phyloP scores from a whole-genome alignment of 768 basidiomycete species.

The Amanita jacksonii region DNA sequence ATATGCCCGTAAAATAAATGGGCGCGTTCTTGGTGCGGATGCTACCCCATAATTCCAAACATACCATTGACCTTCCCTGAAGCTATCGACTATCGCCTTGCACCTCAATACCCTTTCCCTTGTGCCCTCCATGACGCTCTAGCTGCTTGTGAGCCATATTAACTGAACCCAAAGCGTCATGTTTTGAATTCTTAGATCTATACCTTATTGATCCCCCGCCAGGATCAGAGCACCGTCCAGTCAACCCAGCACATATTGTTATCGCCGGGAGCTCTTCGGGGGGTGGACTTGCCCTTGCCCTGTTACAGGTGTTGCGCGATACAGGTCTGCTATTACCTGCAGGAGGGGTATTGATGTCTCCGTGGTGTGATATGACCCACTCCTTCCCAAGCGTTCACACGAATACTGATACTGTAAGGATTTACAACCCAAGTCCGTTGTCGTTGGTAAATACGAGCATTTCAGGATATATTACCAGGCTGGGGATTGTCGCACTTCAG shows the following conservation, averaged over 20 bases:
- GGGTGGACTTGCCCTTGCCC: constrained; percentile 74
- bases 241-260: constrained; percentile 75
- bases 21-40: constrained; percentile 67
- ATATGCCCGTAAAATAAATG: constrained; percentile 86
- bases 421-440: not conserved
- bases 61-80: constrained; percentile 7
- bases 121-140: constrained; percentile 84
- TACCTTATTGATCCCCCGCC: constrained; percentile 86
- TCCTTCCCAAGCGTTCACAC: constrained; percentile 83
- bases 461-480: constrained; percentile 67
- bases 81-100: constrained; percentile 80
- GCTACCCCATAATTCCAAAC: not conserved
- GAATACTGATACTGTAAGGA: constrained; percentile 73
- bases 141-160: constrained; percentile 62
- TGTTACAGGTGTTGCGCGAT: constrained; percentile 86
- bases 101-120: constrained; percentile 96
- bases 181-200: constrained; percentile 35
- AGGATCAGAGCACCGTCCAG: constrained; percentile 64
- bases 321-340: constrained; percentile 72
- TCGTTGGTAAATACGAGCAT: not conserved
- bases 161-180: too few species aligned
- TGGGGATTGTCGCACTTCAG: constrained; percentile 73
- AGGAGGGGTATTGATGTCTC: constrained; percentile 83
- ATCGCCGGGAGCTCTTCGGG: constrained; percentile 92
- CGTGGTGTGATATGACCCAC: constrained; percentile 90